Evolutionary conservation across 2,329 filamentous ascomycete genomes (phyloP).

Genomic region (Phyllosticta paracitricarpa): DNA sequence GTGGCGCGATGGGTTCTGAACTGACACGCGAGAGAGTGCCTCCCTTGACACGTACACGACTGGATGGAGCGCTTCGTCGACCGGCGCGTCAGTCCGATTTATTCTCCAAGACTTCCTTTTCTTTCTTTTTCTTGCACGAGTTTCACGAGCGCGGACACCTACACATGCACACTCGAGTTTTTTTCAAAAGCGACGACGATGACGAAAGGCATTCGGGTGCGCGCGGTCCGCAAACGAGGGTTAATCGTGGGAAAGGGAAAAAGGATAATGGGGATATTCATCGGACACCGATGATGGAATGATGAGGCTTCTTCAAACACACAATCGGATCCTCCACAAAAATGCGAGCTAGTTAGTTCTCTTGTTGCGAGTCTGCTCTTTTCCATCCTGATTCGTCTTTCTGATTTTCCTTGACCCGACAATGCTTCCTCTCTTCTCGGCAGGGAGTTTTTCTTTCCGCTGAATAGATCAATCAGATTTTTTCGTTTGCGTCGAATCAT

Average conservation of each 20-base stretch:
- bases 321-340: slow-evolving; percentile 9
- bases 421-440: neutral
- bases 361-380: neutral
- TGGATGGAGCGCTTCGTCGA: slow-evolving; percentile 9
- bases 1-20: slow-evolving; percentile 9
- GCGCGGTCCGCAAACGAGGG: neutral
- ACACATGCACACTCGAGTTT: neutral
- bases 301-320: neutral
- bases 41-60: neutral
- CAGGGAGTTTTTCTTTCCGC: neutral
- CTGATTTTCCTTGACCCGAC: neutral
- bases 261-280: neutral
- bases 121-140: slow-evolving; percentile 8
- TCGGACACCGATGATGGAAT: neutral
- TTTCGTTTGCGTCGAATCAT: neutral
- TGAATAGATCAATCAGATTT: neutral
- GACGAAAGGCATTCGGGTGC: neutral
- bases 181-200: neutral
- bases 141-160: neutral
- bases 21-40: neutral
- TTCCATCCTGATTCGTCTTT: neutral
- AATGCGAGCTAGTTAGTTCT: neutral
- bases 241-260: neutral
- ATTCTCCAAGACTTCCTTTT: slow-evolving; percentile 1
- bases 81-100: neutral